Conservation (phyloP, 1,139 yeast genomes). For the Debaryomyces subglobosus region DNA sequence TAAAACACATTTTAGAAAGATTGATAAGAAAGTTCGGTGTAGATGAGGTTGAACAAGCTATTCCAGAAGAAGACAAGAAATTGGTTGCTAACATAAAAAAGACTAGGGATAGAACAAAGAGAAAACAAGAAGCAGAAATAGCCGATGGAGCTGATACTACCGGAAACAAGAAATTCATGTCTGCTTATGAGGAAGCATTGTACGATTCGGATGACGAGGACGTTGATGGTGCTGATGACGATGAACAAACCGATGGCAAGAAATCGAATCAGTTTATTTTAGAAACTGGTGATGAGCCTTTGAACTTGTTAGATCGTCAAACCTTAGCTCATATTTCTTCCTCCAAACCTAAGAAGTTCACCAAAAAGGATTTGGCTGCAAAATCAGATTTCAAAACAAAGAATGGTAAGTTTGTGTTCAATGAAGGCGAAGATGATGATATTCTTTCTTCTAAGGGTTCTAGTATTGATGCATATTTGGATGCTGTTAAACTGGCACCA, state of each 20-base stretch:
- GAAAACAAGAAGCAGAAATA: conserved; percentile 54
- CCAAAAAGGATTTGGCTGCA: conserved; percentile 45
- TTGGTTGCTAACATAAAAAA: conserved; percentile 84
- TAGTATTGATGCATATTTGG: conserved; percentile 89
- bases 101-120: conserved; percentile 79
- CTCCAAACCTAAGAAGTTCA: conserved; percentile 67
- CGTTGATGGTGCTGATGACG: conserved; percentile 41
- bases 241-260: conserved; percentile 24
- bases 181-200: conserved; percentile 85
- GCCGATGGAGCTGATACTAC: conserved; percentile 22
- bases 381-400: conserved; percentile 55
- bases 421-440: conserved; percentile 52
- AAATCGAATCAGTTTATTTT: conserved; percentile 66
- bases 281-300: conserved; percentile 79
- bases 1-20: conserved; percentile 90
- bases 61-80: conserved; percentile 87
- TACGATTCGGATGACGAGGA: conserved; percentile 60
- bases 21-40: conserved; percentile 86
- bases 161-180: conserved; percentile 55
- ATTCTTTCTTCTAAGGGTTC: conserved; percentile 49
- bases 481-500: conserved; percentile 91
- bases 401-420: conserved; percentile 58
- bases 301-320: conserved; percentile 84
- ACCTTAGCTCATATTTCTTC: conserved; percentile 88
- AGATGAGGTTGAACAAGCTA: conserved; percentile 73